A percentile compares a stretch with the other conserved stretches of the same genome.
These are phyloP conservation scores for Chaetomium sp. DNA, from an alignment of 2,329 filamentous ascomycete species.

Conservation along the genomic window DNA sequence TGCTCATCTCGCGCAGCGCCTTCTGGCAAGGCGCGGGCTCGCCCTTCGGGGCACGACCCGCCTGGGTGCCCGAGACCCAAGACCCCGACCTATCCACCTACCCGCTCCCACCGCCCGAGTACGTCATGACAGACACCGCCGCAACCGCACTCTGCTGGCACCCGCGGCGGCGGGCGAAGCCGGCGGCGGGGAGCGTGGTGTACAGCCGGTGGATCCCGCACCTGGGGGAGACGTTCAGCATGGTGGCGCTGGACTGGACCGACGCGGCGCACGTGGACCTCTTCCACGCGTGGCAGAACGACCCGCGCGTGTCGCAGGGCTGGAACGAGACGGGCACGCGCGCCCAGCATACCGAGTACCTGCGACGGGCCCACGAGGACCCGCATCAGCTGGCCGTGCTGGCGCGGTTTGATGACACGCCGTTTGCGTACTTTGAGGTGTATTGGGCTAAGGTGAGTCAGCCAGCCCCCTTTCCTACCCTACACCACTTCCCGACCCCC, in stretches of 20 bases:
- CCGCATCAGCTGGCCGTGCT: slow-evolving; percentile 71
- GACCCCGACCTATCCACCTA: slow-evolving; percentile 43
- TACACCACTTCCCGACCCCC: neutral
- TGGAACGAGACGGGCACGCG: slow-evolving; percentile 80
- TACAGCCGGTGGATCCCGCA: slow-evolving; percentile 81
- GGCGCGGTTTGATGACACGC: slow-evolving; percentile 69
- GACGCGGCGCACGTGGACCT: slow-evolving; percentile 65
- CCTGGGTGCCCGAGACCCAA: slow-evolving; percentile 57
- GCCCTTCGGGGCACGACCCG: slow-evolving; percentile 64
- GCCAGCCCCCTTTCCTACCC: neutral
- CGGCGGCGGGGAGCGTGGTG: slow-evolving; percentile 66
- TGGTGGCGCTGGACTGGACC: slow-evolving; percentile 70
- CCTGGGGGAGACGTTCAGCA: slow-evolving; percentile 73
- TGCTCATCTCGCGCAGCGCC: slow-evolving; percentile 53
- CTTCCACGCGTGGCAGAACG: slow-evolving; percentile 82
- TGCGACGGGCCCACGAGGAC: slow-evolving; percentile 68
- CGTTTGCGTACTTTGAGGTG: slow-evolving; percentile 78
- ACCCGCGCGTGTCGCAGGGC: slow-evolving; percentile 75
- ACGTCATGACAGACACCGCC: slow-evolving; percentile 47
- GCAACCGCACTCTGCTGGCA: slow-evolving; percentile 52
- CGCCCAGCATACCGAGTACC: slow-evolving; percentile 73
- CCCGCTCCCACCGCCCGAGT: slow-evolving; percentile 53
- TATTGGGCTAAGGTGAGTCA: slow-evolving; percentile 68
- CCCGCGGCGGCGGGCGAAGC: slow-evolving; percentile 72
- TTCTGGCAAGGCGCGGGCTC: slow-evolving; percentile 74